Evolutionary conservation across 805 yeast genomes (phyloP), one percentile per base, ranked within the genome.

Genomic region (Starmera quercuum): DNA sequence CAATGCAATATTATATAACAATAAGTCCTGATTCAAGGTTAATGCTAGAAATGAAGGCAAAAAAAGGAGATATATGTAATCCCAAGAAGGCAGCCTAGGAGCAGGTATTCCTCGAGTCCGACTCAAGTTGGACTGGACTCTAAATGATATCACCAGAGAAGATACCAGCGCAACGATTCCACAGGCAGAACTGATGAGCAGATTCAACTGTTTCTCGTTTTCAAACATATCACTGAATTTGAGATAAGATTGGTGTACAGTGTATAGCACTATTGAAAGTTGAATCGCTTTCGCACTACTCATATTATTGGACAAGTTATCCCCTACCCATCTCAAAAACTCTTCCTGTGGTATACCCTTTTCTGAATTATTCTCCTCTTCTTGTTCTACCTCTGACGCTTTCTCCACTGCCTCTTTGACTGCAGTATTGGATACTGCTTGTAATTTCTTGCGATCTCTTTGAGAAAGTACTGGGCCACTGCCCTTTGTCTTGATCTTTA

Each of bases 51-150:
- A 43, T 8, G 54, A 39, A 2, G 66, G 63, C 15, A 63, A 28
- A 38, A 51, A 60, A 5, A 59, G 35, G 26, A 58, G 26, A 37
- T 62, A 62, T 4, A 60, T 26, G 3, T 54, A 44, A 32, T 62
- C 61, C 51, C 60, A 63, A 11, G 49, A 46, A 1, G 62, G 61
- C 17, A 55, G 20, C 26, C 31, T n/a, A 17, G n/a, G 12, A 13
- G 10, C n/a, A 14, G 14, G n/a, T 8, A 14, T 16, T 31, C 18
- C 7, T 17, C 5, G 18, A 34, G 7, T 21, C 36, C 17, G 29
- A 27, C 26, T 22, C 14, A 11, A 16, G 2, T 15, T 34, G 1
- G 31, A 17, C 32, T 35, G 36, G 15, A 39, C 46, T 38, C 38
- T 41, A 31, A 29, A 41, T 13, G 44, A 33, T 16, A 41, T 42